Evolutionary conservation across 371 early-diverging fungal species (phyloP).

Genomic region (Mucor ambiguus): DNA sequence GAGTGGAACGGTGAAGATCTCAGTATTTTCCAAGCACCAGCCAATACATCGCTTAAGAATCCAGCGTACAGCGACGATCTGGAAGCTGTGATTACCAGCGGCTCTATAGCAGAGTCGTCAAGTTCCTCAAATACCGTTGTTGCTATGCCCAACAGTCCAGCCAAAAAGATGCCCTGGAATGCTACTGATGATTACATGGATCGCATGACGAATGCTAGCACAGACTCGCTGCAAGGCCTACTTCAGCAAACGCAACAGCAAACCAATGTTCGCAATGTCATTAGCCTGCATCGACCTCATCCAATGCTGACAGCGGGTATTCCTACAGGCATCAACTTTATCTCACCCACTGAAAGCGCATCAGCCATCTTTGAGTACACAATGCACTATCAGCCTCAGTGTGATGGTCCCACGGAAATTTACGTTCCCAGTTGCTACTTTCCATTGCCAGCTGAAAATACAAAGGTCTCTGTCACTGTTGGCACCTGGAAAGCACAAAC

Average conservation of each 20-base stretch:
- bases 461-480: conserved; percentile 7
- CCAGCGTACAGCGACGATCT: background rate
- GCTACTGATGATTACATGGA: background rate
- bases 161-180: background rate
- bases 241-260: conserved; percentile 6
- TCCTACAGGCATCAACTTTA: conserved; percentile 32
- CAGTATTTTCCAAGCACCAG: conserved; percentile 43
- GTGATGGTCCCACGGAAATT: conserved; percentile 23
- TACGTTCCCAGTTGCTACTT: conserved; percentile 25
- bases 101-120: background rate
- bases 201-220: conserved; percentile 2
- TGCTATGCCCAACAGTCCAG: background rate
- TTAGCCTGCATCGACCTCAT: conserved; percentile 44
- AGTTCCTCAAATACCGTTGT: background rate
- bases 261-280: conserved; percentile 30
- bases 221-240: conserved; percentile 1
- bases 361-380: conserved; percentile 29
- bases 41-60: background rate
- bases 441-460: conserved; percentile 15
- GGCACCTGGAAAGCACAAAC: conserved; percentile 15
- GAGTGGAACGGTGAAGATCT: conserved; percentile 79
- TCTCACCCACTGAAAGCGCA: conserved; percentile 30
- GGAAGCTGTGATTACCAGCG: background rate
- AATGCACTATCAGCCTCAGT: background rate
- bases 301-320: conserved; percentile 35